These are phyloP conservation scores for Hypoxylon sp. DNA, from an alignment of 2,329 filamentous ascomycete genomes.

Conservation along the genomic window DNA sequence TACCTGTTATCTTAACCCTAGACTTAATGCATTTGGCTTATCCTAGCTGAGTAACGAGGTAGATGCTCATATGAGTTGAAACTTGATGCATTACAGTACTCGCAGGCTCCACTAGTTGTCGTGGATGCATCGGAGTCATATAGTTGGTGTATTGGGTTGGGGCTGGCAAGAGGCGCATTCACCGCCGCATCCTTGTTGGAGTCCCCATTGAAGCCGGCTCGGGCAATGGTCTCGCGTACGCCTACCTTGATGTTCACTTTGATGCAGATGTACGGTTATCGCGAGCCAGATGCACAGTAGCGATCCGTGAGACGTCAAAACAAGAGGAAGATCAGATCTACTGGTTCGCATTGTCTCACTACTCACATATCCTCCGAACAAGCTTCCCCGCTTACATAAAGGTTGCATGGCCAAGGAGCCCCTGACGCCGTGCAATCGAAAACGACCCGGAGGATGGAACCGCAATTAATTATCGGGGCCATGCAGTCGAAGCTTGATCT, in stretches of 20 bases:
- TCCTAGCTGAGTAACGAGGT: background rate
- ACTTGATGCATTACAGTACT: background rate
- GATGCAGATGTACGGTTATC: constrained; percentile 1
- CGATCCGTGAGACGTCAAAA: background rate
- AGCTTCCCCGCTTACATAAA: constrained; percentile 28
- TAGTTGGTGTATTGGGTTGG: background rate
- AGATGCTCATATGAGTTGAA: background rate
- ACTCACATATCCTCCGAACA: background rate
- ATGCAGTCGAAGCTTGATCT: constrained; percentile 32
- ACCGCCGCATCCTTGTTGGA: background rate
- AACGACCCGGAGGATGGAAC: constrained; percentile 31
- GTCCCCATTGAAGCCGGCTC: background rate
- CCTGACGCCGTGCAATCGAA: constrained; percentile 6
- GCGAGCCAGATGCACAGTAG: background rate
- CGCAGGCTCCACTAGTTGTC: background rate
- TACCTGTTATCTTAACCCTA: background rate
- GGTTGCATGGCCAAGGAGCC: constrained; percentile 20
- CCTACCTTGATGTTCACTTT: background rate
- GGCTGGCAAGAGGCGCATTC: background rate
- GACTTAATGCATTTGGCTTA: background rate
- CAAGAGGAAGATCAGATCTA: background rate
- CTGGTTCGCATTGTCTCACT: background rate
- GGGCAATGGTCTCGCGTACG: background rate
- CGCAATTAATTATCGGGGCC: constrained; percentile 30
- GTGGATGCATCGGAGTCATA: constrained; percentile 2